Percentiles rank a stretch among this genome's conserved stretches.
phyloP scores from a whole-genome alignment of 257 asterid species.

The Salvia splendens region DNA sequence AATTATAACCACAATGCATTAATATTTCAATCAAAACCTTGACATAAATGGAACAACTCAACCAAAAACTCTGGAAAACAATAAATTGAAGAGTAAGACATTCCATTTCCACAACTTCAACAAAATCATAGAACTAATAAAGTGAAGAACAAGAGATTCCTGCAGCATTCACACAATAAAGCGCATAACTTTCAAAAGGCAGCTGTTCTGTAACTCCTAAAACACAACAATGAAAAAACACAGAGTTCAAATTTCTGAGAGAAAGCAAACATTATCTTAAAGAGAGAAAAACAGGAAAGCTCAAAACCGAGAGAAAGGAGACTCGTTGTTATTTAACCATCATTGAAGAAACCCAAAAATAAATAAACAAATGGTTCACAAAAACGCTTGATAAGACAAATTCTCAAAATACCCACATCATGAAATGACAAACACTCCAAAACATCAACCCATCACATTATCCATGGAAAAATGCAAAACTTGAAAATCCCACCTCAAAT shows the following conservation, averaged over 20 bases:
- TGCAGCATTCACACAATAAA: constrained; percentile 26
- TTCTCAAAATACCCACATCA: constrained; percentile 8
- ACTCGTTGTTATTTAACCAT: constrained; percentile 23
- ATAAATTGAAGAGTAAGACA: constrained; percentile 7
- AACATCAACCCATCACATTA: constrained; percentile 19
- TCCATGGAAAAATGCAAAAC: not conserved
- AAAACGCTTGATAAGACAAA: not conserved
- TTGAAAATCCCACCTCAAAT: constrained; percentile 28
- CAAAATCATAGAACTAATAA: constrained; percentile 19
- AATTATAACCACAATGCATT: constrained; percentile 9
- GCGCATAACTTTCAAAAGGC: constrained; percentile 20
- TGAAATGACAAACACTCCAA: constrained; percentile 23
- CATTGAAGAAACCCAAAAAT: constrained; percentile 25
- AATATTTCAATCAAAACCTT: not conserved
- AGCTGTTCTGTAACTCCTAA: not conserved
- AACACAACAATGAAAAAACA: constrained; percentile 13
- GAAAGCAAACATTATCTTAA: constrained; percentile 1
- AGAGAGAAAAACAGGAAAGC: not conserved
- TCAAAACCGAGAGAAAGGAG: not conserved
- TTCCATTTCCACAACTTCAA: constrained; percentile 12
- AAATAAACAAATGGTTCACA: not conserved
- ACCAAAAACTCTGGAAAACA: constrained; percentile 13
- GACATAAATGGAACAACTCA: constrained; percentile 9
- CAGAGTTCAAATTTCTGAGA: not conserved
- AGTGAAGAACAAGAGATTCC: constrained; percentile 21